Evolutionary conservation across 2,329 filamentous ascomycete species (phyloP).

Genomic region (Stenocarpella maydis): DNA sequence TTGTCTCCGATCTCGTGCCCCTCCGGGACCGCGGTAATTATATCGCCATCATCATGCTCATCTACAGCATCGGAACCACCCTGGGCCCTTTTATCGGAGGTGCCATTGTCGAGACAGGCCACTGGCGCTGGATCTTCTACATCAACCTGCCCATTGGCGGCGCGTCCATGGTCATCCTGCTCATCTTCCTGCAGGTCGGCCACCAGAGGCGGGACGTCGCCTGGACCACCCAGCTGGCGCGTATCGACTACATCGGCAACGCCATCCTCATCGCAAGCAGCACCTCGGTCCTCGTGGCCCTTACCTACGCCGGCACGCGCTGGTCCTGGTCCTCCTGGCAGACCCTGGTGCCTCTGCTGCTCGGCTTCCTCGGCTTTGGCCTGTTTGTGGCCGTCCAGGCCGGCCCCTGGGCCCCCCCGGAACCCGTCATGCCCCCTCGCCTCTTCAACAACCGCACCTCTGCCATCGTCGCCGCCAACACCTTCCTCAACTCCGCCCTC

Average conservation of each 20-base stretch:
- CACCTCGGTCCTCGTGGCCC: constrained; percentile 34
- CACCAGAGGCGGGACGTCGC: constrained; percentile 40
- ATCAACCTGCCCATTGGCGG: constrained; percentile 39
- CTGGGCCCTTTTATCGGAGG: constrained; percentile 46
- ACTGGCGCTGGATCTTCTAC: constrained; percentile 46
- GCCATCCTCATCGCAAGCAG: constrained; percentile 35
- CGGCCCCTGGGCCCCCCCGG: constrained; percentile 32
- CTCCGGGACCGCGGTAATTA: constrained; percentile 46
- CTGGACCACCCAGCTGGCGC: not conserved
- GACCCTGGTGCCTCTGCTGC: constrained; percentile 47
- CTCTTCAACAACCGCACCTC: constrained; percentile 1
- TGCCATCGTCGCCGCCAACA: not conserved
- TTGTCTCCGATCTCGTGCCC: constrained; percentile 48
- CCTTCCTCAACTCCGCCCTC: not conserved
- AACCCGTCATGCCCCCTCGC: constrained; percentile 44
- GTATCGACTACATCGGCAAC: constrained; percentile 37
- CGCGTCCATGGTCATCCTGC: constrained; percentile 38
- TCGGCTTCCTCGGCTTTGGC: constrained; percentile 47
- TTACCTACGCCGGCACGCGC: constrained; percentile 37
- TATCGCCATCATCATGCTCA: constrained; percentile 37
- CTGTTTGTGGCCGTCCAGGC: constrained; percentile 46
- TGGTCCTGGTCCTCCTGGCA: constrained; percentile 35
- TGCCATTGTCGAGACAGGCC: constrained; percentile 40
- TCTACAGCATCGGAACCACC: constrained; percentile 39
- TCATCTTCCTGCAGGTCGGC: constrained; percentile 43